Base-by-base conservation (phyloP, 805 yeast species). In the Tetrapisispora iriomotensis region DNA sequence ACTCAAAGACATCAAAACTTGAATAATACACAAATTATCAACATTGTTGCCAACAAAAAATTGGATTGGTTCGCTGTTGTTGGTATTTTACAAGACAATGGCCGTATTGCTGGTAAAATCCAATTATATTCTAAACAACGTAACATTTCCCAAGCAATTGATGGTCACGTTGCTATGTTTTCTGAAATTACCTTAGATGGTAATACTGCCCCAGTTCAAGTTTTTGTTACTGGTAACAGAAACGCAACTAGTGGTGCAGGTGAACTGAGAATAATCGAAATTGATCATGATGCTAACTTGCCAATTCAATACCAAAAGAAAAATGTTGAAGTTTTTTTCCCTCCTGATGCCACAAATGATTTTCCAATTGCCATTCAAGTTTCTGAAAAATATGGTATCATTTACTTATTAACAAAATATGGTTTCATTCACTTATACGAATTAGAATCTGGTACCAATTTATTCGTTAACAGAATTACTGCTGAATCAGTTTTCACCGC, bases 361-460 rank as follows among this genome's bases (percentile, higher is more conserved):
- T 92, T 92, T 79, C 99, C 99, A 44, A 87, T 92, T 49, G 75
- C 95, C 38, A 75, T 88, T 45, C 92, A 86, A 60, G 77, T 90
- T 32, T 79, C 95, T 20, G 74, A 82, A 65, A 74, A 75, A 57
- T 92, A 79, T 54, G 97, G 97, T 49, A 75, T 92, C 44, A 71
- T 83, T 45, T 92, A 87, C 63, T 72, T 92, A 49, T 73, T 92
- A 60, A 92, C 98, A 45, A 94, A 94, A 67, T 83, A 83, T 58
- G 98, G 98, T 21, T 92, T 92, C 67, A 87, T 92, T 54, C 97
- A 92, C 63, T 68, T 92, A 54, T 92, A 88, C 63, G 99, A 92
- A 61, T 70, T 85, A 57, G 98, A 88, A 65, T 74, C 90, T 38
- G 97, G 95, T 46, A 74, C 84, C 36, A 86, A 87, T 65, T 76